phyloP scores from a whole-genome alignment of 1,284 basidiomycete species.

The Cryptococcus deneoformans region DNA sequence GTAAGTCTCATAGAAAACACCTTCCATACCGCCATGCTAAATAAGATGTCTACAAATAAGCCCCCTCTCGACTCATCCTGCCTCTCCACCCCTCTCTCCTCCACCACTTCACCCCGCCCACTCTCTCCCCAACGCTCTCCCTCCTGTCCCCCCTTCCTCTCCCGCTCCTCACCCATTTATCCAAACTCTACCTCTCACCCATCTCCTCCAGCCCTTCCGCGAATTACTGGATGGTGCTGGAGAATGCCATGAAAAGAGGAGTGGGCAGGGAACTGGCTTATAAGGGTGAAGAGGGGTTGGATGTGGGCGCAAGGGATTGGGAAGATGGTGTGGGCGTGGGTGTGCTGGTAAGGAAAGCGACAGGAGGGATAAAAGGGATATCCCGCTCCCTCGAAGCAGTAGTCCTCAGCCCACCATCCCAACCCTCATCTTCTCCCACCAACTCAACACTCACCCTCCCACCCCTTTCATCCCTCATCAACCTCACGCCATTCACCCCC shows the following conservation, averaged over 20 bases:
- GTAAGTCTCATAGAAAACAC: constrained; percentile 14
- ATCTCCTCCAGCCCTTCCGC: constrained; percentile 43
- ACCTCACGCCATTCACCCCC: background rate
- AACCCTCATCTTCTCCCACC: constrained; percentile 3
- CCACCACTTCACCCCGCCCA: constrained; percentile 51
- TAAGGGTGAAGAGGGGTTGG: constrained; percentile 15
- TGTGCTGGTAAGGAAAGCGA: constrained; percentile 40
- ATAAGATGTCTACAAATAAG: constrained; percentile 41
- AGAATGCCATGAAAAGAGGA: constrained; percentile 39
- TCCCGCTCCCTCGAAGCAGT: constrained; percentile 12
- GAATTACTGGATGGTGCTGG: constrained; percentile 36
- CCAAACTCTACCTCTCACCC: constrained; percentile 65
- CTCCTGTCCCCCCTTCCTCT: constrained; percentile 55
- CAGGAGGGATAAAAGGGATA: constrained; percentile 48
- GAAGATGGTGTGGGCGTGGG: constrained; percentile 20
- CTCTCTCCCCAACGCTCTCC: constrained; percentile 64
- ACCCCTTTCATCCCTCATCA: background rate
- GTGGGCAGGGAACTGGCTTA: constrained; percentile 24
- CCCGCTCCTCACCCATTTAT: constrained; percentile 61
- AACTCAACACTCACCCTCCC: background rate
- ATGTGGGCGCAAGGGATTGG: background rate
- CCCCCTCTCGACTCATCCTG: constrained; percentile 62
- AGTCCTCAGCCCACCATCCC: constrained; percentile 9
- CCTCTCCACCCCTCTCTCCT: constrained; percentile 55
- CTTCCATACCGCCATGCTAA: background rate